Conservation (phyloP, 805 yeast genomes). For the Candida nanaspora region DNA sequence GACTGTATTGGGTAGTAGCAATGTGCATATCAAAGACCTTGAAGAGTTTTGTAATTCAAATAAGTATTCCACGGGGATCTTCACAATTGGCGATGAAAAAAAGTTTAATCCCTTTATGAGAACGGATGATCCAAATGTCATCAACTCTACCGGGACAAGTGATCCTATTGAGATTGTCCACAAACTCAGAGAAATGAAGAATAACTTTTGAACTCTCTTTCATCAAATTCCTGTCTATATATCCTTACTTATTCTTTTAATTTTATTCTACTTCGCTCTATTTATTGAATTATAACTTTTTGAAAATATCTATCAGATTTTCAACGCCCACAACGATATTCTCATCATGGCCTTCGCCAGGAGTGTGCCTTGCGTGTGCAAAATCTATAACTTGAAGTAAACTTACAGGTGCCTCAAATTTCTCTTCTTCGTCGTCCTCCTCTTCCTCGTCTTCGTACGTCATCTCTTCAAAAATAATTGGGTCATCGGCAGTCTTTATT, state of each 20-base stretch:
- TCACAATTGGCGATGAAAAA: slow-evolving; percentile 80
- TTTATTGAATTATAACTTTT: slow-evolving; percentile 12
- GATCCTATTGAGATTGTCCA: slow-evolving; percentile 58
- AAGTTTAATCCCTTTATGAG: slow-evolving; percentile 87
- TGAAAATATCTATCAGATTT: slow-evolving; percentile 42
- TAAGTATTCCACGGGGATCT: slow-evolving; percentile 78
- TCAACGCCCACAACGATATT: slow-evolving; percentile 66
- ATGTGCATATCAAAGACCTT: slow-evolving; percentile 44
- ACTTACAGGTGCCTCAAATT: slow-evolving; percentile 36
- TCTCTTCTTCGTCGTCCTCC: slow-evolving; percentile 17
- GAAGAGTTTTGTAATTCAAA: slow-evolving; percentile 41
- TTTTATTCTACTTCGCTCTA: too few species aligned
- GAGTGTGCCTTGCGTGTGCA: slow-evolving; percentile 70
- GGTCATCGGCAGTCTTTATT: slow-evolving; percentile 45
- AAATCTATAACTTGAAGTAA: slow-evolving; percentile 73
- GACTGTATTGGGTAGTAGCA: slow-evolving; percentile 45
- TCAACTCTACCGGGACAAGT: slow-evolving; percentile 45
- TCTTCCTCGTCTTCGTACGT: slow-evolving; percentile 28
- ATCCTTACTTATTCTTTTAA: neutral
- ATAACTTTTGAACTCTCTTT: slow-evolving; percentile 31
- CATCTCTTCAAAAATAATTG: slow-evolving; percentile 17
- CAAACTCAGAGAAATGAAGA: slow-evolving; percentile 69
- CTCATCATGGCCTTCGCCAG: slow-evolving; percentile 65
- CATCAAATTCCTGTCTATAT: neutral
- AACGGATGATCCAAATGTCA: slow-evolving; percentile 55